Conservation (phyloP, 1,284 basidiomycete genomes). For the Porodaedalea pini region DNA sequence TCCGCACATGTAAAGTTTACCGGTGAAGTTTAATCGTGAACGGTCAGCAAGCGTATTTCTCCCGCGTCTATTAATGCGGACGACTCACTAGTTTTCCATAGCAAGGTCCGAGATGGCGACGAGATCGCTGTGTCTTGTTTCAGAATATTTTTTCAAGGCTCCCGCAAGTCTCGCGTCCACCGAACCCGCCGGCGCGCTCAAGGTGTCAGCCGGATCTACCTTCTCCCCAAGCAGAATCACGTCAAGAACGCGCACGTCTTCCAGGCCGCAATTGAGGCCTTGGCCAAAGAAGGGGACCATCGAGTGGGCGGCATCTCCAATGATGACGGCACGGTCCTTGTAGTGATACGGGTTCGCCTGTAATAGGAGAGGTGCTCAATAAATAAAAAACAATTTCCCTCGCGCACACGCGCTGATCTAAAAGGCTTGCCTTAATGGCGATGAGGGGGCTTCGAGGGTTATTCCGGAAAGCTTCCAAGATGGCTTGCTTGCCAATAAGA, state of each 20-base stretch:
- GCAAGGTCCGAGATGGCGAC: slow-evolving; percentile 89
- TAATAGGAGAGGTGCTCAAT: slow-evolving; percentile 18
- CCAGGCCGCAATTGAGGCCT: slow-evolving; percentile 95
- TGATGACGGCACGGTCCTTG: slow-evolving; percentile 80
- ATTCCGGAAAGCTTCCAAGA: slow-evolving; percentile 73
- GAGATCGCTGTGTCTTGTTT: slow-evolving; percentile 81
- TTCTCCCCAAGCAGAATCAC: slow-evolving; percentile 69
- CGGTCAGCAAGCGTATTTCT: not conserved
- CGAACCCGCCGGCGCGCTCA: slow-evolving; percentile 32
- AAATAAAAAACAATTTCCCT: slow-evolving; percentile 6
- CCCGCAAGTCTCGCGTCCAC: slow-evolving; percentile 56
- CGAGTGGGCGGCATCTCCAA: slow-evolving; percentile 94
- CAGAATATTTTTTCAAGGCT: slow-evolving; percentile 77
- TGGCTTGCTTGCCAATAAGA: slow-evolving; percentile 75
- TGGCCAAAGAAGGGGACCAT: slow-evolving; percentile 99
- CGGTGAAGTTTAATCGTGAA: slow-evolving; percentile 16
- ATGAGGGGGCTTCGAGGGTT: slow-evolving; percentile 90
- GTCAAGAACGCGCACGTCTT: slow-evolving; percentile 90
- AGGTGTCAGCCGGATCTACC: slow-evolving; percentile 41
- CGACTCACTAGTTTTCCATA: slow-evolving; percentile 90
- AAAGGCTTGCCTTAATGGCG: slow-evolving; percentile 75
- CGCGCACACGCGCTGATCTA: slow-evolving; percentile 23
- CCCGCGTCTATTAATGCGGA: slow-evolving; percentile 4
- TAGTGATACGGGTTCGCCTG: slow-evolving; percentile 88
- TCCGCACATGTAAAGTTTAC: not conserved